These are phyloP conservation scores for Clavispora carvajalis DNA, from an alignment of 805 yeast species.

Conservation along the genomic window DNA sequence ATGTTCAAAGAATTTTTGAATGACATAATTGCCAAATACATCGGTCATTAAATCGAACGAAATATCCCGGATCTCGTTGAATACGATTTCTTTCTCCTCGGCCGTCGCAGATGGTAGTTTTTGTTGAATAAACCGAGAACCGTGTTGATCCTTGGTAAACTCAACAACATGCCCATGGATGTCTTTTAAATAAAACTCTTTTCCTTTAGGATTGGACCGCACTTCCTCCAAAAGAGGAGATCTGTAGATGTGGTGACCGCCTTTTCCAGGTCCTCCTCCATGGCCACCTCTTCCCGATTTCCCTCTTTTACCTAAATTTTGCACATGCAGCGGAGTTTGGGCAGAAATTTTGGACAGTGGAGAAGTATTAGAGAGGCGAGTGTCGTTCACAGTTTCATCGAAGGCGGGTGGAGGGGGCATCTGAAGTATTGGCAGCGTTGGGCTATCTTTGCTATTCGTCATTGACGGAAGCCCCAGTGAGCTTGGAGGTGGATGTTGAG, in stretches of 20 bases:
- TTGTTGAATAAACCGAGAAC: conserved; percentile 94
- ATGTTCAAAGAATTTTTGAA: conserved; percentile 86
- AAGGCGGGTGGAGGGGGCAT: conserved; percentile 6
- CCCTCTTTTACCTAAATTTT: conserved; percentile 8
- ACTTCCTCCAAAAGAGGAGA: conserved; percentile 84
- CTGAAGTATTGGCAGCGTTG: not conserved
- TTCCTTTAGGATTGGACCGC: conserved; percentile 56
- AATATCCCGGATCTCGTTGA: conserved; percentile 74
- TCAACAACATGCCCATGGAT: conserved; percentile 85
- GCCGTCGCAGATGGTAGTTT: conserved; percentile 60
- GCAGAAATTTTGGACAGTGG: not conserved
- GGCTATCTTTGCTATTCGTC: not conserved
- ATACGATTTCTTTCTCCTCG: conserved; percentile 72
- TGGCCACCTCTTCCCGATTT: conserved; percentile 8
- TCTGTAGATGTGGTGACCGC: conserved; percentile 50
- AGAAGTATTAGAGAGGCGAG: not conserved
- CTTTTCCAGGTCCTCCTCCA: conserved; percentile 16
- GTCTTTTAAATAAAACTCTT: conserved; percentile 60
- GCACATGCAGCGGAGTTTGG: not conserved
- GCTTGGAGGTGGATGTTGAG: conserved; percentile 16
- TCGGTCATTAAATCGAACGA: conserved; percentile 84
- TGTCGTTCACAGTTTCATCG: not conserved
- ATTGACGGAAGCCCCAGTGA: conserved; percentile 12
- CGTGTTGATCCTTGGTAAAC: conserved; percentile 93
- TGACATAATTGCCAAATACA: conserved; percentile 96